A percentile compares a stretch with the other conserved stretches of the same genome.
phyloP scores from a whole-genome alignment of 129 eudicot species.

The Flaveria brownii region DNA sequence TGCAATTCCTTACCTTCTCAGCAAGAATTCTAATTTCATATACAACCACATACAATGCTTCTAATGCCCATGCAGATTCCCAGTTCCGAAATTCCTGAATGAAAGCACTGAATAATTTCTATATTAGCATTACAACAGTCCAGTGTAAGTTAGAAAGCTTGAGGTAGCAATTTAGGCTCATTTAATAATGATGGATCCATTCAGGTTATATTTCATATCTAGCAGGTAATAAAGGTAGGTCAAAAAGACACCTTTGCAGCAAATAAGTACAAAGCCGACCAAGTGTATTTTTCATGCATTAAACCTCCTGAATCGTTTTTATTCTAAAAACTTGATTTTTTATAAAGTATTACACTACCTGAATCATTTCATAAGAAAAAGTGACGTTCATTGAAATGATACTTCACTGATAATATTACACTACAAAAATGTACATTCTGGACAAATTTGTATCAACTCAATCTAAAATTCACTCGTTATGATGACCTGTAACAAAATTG shows the following conservation, averaged over 20 bases:
- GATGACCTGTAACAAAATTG: neutral
- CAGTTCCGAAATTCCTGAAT: slow-evolving; percentile 94
- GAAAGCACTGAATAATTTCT: slow-evolving; percentile 64
- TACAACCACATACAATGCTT: slow-evolving; percentile 80
- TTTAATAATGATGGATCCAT: neutral
- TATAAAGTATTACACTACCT: neutral
- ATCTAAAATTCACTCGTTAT: neutral
- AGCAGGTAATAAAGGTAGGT: neutral
- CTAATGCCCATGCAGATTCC: slow-evolving; percentile 98
- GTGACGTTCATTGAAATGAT: neutral
- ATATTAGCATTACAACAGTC: slow-evolving; percentile 23
- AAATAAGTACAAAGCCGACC: neutral
- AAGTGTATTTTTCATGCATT: neutral
- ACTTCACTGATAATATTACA: neutral
- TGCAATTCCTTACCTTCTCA: slow-evolving; percentile 65
- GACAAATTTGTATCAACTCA: neutral
- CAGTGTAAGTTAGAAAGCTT: neutral
- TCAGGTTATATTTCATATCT: neutral
- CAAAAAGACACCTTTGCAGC: neutral
- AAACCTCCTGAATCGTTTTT: neutral
- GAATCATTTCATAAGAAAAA: neutral
- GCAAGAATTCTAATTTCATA: slow-evolving; percentile 97
- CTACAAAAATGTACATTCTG: neutral
- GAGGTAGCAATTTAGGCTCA: slow-evolving; percentile 4
- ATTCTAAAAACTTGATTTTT: neutral